Conservation (phyloP, 2,329 filamentous ascomycete genomes). For the Penicillium vulpinum region DNA sequence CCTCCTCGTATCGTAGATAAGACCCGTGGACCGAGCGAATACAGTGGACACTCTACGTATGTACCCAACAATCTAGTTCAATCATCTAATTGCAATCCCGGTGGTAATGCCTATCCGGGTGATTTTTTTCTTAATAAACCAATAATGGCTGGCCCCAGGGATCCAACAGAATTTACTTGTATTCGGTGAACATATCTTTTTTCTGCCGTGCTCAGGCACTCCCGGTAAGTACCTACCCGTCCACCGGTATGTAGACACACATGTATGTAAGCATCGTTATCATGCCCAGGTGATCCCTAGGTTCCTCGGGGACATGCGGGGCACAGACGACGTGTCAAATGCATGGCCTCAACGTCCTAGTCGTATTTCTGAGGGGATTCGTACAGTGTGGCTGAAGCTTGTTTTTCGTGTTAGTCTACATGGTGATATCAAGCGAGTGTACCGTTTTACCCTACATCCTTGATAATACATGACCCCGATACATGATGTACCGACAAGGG, state of each 20-base stretch:
- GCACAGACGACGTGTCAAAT: not conserved
- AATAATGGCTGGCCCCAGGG: not conserved
- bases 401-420: not conserved
- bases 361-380: not conserved
- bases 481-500: not conserved
- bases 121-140: not conserved
- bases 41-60: not conserved
- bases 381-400: not conserved
- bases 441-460: not conserved
- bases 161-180: not conserved
- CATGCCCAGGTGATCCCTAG: too few relatives aligned
- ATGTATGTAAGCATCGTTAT: not conserved
- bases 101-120: not conserved
- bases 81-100: not conserved
- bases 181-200: too few relatives aligned
- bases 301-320: not conserved
- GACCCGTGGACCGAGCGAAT: too few relatives aligned
- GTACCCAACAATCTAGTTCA: not conserved
- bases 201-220: not conserved
- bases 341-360: not conserved
- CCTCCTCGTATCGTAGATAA: constrained; percentile 1
- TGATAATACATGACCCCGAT: not conserved
- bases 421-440: not conserved
- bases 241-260: too few relatives aligned
- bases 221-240: not conserved